These are phyloP conservation scores for Rhynchosporium secalis DNA, from an alignment of 2,329 filamentous ascomycete species.

Conservation along the genomic window DNA sequence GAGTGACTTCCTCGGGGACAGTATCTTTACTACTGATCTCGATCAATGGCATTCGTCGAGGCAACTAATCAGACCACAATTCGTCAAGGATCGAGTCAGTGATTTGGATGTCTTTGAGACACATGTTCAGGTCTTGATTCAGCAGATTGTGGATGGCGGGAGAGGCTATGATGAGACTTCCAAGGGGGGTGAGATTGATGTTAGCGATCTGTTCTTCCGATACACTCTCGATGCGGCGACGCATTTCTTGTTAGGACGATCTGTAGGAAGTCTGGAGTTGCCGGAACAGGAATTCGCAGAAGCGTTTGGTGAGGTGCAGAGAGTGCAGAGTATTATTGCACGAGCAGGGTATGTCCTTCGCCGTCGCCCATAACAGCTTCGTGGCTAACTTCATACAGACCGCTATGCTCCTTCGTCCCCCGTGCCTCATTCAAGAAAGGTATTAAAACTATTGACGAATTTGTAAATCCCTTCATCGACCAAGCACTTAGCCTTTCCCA, in stretches of 20 bases:
- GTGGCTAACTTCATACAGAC: constrained; percentile 43
- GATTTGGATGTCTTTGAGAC: constrained; percentile 80
- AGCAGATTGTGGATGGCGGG: constrained; percentile 60
- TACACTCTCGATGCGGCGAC: constrained; percentile 83
- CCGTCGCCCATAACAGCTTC: neutral
- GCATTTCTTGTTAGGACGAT: constrained; percentile 79
- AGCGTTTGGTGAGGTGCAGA: constrained; percentile 78
- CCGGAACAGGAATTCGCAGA: constrained; percentile 70
- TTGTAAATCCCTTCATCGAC: constrained; percentile 78
- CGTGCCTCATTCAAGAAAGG: constrained; percentile 61
- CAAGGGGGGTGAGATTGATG: constrained; percentile 64
- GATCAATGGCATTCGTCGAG: constrained; percentile 76
- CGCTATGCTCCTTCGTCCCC: constrained; percentile 63
- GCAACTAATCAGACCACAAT: constrained; percentile 82
- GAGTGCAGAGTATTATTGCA: constrained; percentile 66
- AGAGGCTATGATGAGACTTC: constrained; percentile 43
- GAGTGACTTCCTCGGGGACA: constrained; percentile 72
- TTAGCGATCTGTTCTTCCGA: constrained; percentile 79
- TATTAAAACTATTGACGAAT: constrained; percentile 70
- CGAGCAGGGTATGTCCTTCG: constrained; percentile 54
- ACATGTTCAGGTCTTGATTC: constrained; percentile 74
- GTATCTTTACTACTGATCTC: constrained; percentile 80
- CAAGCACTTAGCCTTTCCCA: constrained; percentile 66
- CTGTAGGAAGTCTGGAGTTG: constrained; percentile 60
- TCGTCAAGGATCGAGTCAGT: constrained; percentile 79